These are phyloP conservation scores for Lentinus tigrinus DNA, from an alignment of 768 basidiomycete species.

Conservation along the genomic window DNA sequence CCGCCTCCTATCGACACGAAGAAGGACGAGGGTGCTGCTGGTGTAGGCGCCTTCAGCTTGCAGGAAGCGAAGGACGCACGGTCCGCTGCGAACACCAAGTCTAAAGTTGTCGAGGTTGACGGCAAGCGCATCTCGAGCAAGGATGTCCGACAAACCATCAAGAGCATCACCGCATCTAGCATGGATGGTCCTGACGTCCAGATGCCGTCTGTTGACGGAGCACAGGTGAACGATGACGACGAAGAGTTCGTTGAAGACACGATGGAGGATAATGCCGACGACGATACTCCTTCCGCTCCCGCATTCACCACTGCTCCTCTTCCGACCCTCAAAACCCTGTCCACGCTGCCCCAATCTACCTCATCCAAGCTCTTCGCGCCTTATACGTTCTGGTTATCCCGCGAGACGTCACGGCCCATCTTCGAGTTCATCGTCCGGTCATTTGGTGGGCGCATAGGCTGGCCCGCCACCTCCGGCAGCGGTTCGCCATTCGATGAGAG, in stretches of 20 bases:
- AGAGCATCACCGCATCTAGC: slow-evolving; percentile 39
- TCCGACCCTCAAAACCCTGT: slow-evolving; percentile 68
- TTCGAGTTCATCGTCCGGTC: slow-evolving; percentile 94
- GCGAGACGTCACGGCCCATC: slow-evolving; percentile 86
- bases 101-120: slow-evolving; percentile 35
- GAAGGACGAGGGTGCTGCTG: slow-evolving; percentile 84
- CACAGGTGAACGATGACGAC: slow-evolving; percentile 27
- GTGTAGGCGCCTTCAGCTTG: slow-evolving; percentile 84
- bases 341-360: slow-evolving; percentile 55
- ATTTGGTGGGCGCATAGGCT: slow-evolving; percentile 90
- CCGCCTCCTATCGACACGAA: slow-evolving; percentile 86
- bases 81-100: slow-evolving; percentile 23
- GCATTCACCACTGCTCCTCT: slow-evolving; percentile 58
- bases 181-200: slow-evolving; percentile 37
- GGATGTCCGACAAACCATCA: slow-evolving; percentile 63
- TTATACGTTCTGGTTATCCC: slow-evolving; percentile 90
- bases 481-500: slow-evolving; percentile 78
- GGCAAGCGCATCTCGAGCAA: slow-evolving; percentile 53
- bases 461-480: slow-evolving; percentile 78
- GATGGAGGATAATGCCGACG: slow-evolving; percentile 49
- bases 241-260: slow-evolving; percentile 72
- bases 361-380: slow-evolving; percentile 73
- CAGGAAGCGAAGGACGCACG: slow-evolving; percentile 44
- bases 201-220: slow-evolving; percentile 31
- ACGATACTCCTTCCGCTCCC: slow-evolving; percentile 50